These are phyloP conservation scores for Passiflora organensis DNA, from an alignment of 345 rosid genomes.

Conservation along the genomic window DNA sequence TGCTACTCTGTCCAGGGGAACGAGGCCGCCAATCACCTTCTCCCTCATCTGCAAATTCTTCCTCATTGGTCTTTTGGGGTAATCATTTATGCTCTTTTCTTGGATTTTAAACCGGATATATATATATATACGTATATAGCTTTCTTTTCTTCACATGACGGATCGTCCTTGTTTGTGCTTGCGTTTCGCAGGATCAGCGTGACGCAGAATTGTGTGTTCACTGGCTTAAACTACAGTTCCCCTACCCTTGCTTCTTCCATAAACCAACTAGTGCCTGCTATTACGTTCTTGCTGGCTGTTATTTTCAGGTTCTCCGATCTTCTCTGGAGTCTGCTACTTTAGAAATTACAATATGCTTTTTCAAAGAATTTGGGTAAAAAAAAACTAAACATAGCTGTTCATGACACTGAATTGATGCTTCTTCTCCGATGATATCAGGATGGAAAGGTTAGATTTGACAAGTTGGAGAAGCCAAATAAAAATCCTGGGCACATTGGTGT, in stretches of 20 bases:
- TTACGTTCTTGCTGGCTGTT: conserved; percentile 56
- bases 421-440: conserved; percentile 19
- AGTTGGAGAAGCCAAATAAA: conserved; percentile 41
- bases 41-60: conserved; percentile 43
- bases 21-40: conserved; percentile 32
- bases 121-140: no score
- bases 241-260: conserved; percentile 53
- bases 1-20: conserved; percentile 18
- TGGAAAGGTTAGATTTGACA: conserved; percentile 45
- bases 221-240: conserved; percentile 48
- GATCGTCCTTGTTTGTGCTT: background rate
- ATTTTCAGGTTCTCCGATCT: conserved; percentile 46
- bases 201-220: conserved; percentile 44
- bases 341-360: no score
- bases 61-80: conserved; percentile 45
- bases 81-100: background rate
- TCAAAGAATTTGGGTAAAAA: no score
- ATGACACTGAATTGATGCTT: background rate
- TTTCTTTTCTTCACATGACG: background rate
- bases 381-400: no score
- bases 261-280: conserved; percentile 42
- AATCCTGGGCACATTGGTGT: conserved; percentile 34
- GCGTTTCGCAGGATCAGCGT: conserved; percentile 34
- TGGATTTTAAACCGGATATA: conserved; percentile 4
- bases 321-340: background rate